A percentile compares a stretch with the other conserved stretches of the same genome.
Evolutionary conservation across 83 land plant genomes (phyloP).

Genomic region (Picea abies): DNA sequence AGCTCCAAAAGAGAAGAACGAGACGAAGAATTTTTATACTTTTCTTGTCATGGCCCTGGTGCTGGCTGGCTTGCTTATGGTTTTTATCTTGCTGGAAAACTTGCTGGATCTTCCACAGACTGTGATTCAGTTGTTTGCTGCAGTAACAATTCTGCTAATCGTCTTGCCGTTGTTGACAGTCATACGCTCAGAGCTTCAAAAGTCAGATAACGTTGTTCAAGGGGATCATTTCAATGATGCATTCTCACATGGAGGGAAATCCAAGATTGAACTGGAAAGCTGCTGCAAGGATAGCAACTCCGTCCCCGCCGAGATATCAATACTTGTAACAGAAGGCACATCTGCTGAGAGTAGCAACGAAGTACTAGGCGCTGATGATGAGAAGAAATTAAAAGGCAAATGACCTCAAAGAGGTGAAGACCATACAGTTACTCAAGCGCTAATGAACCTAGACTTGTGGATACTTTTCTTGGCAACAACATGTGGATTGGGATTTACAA

Average conservation of each 20-base stretch:
- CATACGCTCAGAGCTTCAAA: slow-evolving; percentile 9
- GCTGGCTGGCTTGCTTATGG: slow-evolving; percentile 33
- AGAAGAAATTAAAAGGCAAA: background rate
- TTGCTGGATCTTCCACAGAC: background rate
- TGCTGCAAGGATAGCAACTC: background rate
- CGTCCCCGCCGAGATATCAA: background rate
- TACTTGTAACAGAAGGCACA: background rate
- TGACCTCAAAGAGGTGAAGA: slow-evolving; percentile 37
- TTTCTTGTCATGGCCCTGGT: slow-evolving; percentile 22
- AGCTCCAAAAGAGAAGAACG: background rate
- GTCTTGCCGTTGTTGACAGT: background rate
- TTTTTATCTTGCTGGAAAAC: slow-evolving; percentile 23
- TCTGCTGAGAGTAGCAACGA: background rate
- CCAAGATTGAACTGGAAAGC: background rate
- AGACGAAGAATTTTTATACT: slow-evolving; percentile 19
- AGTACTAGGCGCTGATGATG: too few species aligned
- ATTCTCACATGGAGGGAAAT: background rate
- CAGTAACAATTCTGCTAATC: slow-evolving; percentile 8
- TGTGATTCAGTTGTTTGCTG: slow-evolving; percentile 13
- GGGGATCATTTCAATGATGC: background rate
- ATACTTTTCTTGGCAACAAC: slow-evolving; percentile 21
- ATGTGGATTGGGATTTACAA: slow-evolving; percentile 36
- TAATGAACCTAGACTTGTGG: slow-evolving; percentile 36
- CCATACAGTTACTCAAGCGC: slow-evolving; percentile 33
- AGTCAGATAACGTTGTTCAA: background rate